phyloP scores from a whole-genome alignment of 2,329 filamentous ascomycete species.

The Penicillium rolfsii region DNA sequence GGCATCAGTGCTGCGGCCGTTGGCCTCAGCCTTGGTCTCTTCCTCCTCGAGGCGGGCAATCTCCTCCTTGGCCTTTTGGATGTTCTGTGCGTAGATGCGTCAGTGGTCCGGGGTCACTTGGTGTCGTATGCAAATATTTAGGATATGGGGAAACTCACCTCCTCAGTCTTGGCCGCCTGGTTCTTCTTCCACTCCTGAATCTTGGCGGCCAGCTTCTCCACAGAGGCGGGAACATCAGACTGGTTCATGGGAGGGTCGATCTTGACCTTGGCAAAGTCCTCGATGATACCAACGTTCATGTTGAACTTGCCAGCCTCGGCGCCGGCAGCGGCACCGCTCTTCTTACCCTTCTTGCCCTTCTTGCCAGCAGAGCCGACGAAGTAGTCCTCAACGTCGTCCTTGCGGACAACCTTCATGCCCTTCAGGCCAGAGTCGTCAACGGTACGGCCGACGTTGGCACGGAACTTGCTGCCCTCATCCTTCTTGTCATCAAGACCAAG shows the following conservation, averaged over 20 bases:
- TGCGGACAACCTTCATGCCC: slow-evolving; percentile 80
- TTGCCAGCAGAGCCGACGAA: slow-evolving; percentile 72
- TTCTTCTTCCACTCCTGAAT: slow-evolving; percentile 87
- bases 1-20: slow-evolving; percentile 54
- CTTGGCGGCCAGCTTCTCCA: slow-evolving; percentile 93
- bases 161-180: slow-evolving; percentile 84
- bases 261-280: slow-evolving; percentile 81
- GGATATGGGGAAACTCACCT: slow-evolving; percentile 62
- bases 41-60: slow-evolving; percentile 82
- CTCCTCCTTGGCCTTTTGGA: slow-evolving; percentile 94
- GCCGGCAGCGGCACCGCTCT: slow-evolving; percentile 58
- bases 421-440: slow-evolving; percentile 84
- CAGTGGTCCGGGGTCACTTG: slow-evolving; percentile 1
- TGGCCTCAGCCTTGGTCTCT: slow-evolving; percentile 54
- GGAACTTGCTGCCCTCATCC: slow-evolving; percentile 67
- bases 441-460: slow-evolving; percentile 77
- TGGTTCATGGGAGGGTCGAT: slow-evolving; percentile 87
- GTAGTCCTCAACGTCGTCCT: slow-evolving; percentile 87
- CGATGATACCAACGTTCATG: slow-evolving; percentile 86
- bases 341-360: slow-evolving; percentile 89
- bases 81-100: slow-evolving; percentile 68
- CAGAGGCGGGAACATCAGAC: slow-evolving; percentile 74
- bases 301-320: slow-evolving; percentile 69
- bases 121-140: too few relatives aligned
- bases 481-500: slow-evolving; percentile 55